Evolutionary conservation across 192 early-diverging fungal genomes (phyloP), one percentile per base, ranked within the genome.

Genomic region (Mortierella alpina): DNA sequence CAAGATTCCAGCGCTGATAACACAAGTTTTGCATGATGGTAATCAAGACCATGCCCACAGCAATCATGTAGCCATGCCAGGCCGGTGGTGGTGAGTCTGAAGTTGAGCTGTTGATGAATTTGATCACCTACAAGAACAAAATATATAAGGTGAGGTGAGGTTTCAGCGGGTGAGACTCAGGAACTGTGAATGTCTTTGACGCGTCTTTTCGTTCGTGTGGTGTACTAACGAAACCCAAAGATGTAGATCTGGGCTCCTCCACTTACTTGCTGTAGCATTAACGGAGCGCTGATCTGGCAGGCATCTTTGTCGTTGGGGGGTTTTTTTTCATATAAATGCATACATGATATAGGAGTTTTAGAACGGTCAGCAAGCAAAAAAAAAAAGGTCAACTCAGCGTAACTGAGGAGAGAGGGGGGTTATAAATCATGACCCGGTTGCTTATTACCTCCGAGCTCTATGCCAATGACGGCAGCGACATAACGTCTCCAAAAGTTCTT

Each of bases 1-100:
- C 64, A 5, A 66, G 10, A 20, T 66, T 66, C 64, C 64, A 66
- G n/a, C 49, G 64, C 40, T 66, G 64, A 41, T 66, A 66, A 10
- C 53, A 44, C 7, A 66, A 9, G 52, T 66, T 66, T 41, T 66
- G 64, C 15, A 44, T 41, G 39, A 66, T 2, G 11, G 64, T 54
- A 6, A 66, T 22, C 23, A 15, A 12, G 6, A 55, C 40, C 23
- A 66, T 52, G 1, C 48, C 64, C 17, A 66, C 17, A 6, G 64
- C 64, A 2, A 66, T 50, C 5, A 31, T 42, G 40, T 66, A 66
- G 10, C 64, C 64, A n/a, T 66, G 64, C 64, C 64, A 66, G 23
- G 40, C 52, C 44, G 64, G 39, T 52, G 64, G 64, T 42, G 64
- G 64, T 17, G 6, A 20, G 31, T 31, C 31, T 3, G 31, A 2